Evolutionary conservation across 768 basidiomycete species (phyloP).

Genomic region (Tulasnella sp.): DNA sequence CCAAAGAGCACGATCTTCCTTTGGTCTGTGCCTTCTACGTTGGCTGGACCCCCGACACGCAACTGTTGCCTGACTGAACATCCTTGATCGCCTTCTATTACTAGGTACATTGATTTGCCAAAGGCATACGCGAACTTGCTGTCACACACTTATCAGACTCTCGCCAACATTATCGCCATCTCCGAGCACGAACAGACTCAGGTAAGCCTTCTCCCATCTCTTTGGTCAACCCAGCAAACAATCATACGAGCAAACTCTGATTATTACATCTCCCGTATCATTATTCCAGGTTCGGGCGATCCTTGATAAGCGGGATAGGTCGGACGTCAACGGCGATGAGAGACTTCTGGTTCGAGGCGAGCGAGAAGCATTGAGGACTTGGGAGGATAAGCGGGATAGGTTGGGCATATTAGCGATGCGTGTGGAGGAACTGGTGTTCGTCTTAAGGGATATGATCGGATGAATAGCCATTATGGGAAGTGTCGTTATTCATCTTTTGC

Average conservation of each 20-base stretch:
- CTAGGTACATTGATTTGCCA: conserved; percentile 79
- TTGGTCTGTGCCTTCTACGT: conserved; percentile 48
- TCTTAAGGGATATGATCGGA: conserved; percentile 60
- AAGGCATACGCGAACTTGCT: conserved; percentile 74
- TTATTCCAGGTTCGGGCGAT: conserved; percentile 43
- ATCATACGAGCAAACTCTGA: no score
- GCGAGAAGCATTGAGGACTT: conserved; percentile 57
- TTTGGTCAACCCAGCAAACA: no score
- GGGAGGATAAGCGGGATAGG: conserved; percentile 66
- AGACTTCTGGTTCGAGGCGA: conserved; percentile 62
- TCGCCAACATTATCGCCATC: conserved; percentile 74
- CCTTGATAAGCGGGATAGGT: conserved; percentile 70
- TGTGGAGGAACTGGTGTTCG: conserved; percentile 81
- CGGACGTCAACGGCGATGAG: conserved; percentile 65
- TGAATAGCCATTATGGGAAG: no score
- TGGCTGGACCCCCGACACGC: no score
- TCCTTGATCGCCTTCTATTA: conserved; percentile 14
- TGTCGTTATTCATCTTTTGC: no score
- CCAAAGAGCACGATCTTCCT: conserved; percentile 84
- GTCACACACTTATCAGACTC: conserved; percentile 73
- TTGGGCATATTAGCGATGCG: conserved; percentile 72
- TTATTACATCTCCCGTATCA: no score
- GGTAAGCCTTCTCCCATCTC: conserved; percentile 26
- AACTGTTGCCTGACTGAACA: background rate
- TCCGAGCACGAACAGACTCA: conserved; percentile 64